Base-by-base conservation (phyloP, 2,329 filamentous ascomycete species). In the Mycosphaerella sp. region DNA sequence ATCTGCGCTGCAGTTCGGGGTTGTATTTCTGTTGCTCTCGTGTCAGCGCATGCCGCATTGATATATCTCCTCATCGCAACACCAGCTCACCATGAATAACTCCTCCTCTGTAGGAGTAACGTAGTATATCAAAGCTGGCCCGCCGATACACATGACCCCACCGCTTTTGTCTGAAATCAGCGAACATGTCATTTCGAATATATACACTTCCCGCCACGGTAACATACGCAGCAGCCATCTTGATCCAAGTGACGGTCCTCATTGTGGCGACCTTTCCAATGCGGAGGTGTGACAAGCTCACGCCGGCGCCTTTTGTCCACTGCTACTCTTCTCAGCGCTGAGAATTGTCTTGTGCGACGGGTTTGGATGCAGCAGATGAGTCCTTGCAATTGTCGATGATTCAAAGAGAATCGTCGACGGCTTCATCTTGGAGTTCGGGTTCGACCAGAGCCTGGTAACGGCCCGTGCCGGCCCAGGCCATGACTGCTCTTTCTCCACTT, bases 1-100 rank as follows among this genome's bases (percentile, higher is more conserved):
- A 89, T 65, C 86, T 81, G 69, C 87, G 87, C 67, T 93, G 87
- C n/a, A 98, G 79, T 30, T 97, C 93, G 0, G 91, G 91, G 70
- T 91, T 97, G 74, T 97, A 97, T 70, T 79, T 82, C 74, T 88
- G 17, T 16, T 9, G 8, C 39, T 3, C 18, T 16, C 25, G 12
- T 28, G 13, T 34, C 30, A 34, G 10, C 10, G 30, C 25, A 6
- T 30, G 41, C 21, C 21, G 21, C 13, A 10, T 28, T 28, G 39
- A 41, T 18, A 12, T 13, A 58, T 3, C 21, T 25, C 21, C 7
- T 25, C 21, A 25, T 25, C 21, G 6, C 21, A 6, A 5, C 21
- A 25, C 21, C 21, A 27, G 2, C 62, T 25, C 70, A 77, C 76
- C 69, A 80, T 77, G 76, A 94, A 89, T 37, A 98, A 79, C 73